phyloP scores from a whole-genome alignment of 2,329 filamentous ascomycete genomes.

The Hirsutella thompsonii region DNA sequence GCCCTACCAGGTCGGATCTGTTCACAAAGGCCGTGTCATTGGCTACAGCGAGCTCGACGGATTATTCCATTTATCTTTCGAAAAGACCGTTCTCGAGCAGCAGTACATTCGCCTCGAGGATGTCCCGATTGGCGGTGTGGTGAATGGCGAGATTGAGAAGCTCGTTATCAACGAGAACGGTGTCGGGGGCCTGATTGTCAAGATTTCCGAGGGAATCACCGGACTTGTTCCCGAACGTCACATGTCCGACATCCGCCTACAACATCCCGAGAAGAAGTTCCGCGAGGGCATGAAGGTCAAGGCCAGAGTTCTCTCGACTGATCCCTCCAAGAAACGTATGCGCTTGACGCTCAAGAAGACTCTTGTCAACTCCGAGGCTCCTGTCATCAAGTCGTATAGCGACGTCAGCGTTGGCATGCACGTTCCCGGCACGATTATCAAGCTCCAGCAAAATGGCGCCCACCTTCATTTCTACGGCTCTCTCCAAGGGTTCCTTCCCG shows the following conservation, averaged over 20 bases:
- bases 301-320: constrained; percentile 70
- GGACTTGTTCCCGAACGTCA: constrained; percentile 85
- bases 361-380: constrained; percentile 74
- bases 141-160: constrained; percentile 76
- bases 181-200: constrained; percentile 68
- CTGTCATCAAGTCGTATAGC: constrained; percentile 68
- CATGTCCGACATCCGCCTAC: constrained; percentile 73
- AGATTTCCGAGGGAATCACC: constrained; percentile 72
- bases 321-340: constrained; percentile 63
- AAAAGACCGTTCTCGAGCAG: constrained; percentile 72
- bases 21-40: constrained; percentile 69
- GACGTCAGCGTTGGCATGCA: constrained; percentile 62
- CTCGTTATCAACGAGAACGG: constrained; percentile 68
- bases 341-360: constrained; percentile 90
- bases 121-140: constrained; percentile 65
- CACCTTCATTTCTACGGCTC: constrained; percentile 85
- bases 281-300: constrained; percentile 75
- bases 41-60: constrained; percentile 83
- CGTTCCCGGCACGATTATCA: constrained; percentile 77
- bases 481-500: constrained; percentile 76
- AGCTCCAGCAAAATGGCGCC: constrained; percentile 64
- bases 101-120: constrained; percentile 88
- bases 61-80: constrained; percentile 72
- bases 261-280: constrained; percentile 95
- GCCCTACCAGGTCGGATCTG: constrained; percentile 63